Percentiles rank a stretch among this genome's conserved stretches.
These are phyloP conservation scores for Hirsutella thompsonii DNA, from an alignment of 2,329 filamentous ascomycete genomes.

Conservation along the genomic window DNA sequence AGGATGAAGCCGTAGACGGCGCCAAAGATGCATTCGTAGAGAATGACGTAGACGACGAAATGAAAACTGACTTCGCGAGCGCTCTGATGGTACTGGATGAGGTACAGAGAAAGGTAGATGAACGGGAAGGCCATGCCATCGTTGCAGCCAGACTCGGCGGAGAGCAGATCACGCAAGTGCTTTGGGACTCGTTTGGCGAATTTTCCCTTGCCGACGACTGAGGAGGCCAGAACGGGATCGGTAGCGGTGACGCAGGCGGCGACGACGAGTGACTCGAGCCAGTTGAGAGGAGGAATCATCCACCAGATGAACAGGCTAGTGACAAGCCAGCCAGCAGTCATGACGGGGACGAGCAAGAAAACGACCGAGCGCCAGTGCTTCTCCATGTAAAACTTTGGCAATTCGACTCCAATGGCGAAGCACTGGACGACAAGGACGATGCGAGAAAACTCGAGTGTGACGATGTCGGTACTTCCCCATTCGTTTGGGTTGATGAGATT, in stretches of 20 bases:
- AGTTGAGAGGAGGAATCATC: slow-evolving; percentile 65
- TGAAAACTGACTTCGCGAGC: slow-evolving; percentile 61
- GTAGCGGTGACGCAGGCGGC: slow-evolving; percentile 95
- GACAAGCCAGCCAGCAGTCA: slow-evolving; percentile 91
- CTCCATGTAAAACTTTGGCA: slow-evolving; percentile 95
- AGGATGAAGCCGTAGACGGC: slow-evolving; percentile 77
- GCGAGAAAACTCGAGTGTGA: slow-evolving; percentile 80
- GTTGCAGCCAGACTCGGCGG: slow-evolving; percentile 95
- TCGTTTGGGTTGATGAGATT: slow-evolving; percentile 62
- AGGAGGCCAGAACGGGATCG: slow-evolving; percentile 91
- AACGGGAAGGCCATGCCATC: slow-evolving; percentile 99
- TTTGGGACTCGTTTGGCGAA: slow-evolving; percentile 96
- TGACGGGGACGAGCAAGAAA: slow-evolving; percentile 82
- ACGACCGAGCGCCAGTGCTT: slow-evolving; percentile 90
- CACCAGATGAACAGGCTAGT: slow-evolving; percentile 94
- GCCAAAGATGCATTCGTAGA: slow-evolving; percentile 94
- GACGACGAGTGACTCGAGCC: slow-evolving; percentile 78
- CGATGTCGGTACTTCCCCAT: slow-evolving; percentile 77
- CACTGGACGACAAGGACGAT: slow-evolving; percentile 86
- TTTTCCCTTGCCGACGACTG: slow-evolving; percentile 96
- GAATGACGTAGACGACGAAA: slow-evolving; percentile 79
- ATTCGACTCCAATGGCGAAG: slow-evolving; percentile 81
- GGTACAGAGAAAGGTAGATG: slow-evolving; percentile 81
- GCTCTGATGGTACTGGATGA: slow-evolving; percentile 67
- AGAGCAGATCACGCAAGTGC: slow-evolving; percentile 88